Conservation (phyloP, 1,284 basidiomycete species). For the Calocybe gambosa region DNA sequence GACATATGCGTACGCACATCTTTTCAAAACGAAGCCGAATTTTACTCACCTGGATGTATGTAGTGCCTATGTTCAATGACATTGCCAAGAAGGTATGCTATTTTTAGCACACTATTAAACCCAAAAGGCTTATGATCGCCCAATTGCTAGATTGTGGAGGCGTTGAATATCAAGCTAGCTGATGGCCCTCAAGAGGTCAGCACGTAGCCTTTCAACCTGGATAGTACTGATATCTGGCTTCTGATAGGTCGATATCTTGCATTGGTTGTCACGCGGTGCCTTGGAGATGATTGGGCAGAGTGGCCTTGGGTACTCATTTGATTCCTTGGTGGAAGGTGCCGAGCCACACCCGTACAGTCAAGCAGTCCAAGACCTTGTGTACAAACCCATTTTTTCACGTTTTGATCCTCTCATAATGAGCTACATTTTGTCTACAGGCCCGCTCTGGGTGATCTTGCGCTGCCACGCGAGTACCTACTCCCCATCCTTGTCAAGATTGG, state of each 20-base stretch:
- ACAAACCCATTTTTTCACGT: neutral
- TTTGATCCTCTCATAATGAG: neutral
- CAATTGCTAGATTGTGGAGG: constrained; percentile 4
- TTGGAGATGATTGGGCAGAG: constrained; percentile 16
- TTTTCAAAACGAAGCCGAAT: neutral
- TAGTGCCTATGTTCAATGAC: constrained; percentile 30
- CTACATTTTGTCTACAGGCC: neutral
- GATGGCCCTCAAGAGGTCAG: constrained; percentile 12
- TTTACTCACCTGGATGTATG: neutral
- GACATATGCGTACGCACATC: constrained; percentile 23
- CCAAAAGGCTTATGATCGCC: neutral
- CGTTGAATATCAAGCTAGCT: constrained; percentile 9
- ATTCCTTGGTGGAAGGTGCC: constrained; percentile 8
- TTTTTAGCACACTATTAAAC: neutral
- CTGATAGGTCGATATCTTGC: constrained; percentile 3
- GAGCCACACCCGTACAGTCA: constrained; percentile 1
- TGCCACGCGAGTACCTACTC: neutral
- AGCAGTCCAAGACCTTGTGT: constrained; percentile 2
- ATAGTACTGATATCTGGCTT: constrained; percentile 2
- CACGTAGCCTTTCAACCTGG: constrained; percentile 3
- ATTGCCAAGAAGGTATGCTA: constrained; percentile 27
- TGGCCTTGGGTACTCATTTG: constrained; percentile 32
- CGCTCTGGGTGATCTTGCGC: neutral
- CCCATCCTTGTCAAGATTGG: constrained; percentile 22
- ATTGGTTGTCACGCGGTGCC: constrained; percentile 8